Conservation (phyloP, 148 eudicot genomes). For the Vaccinium vitisidaea region DNA sequence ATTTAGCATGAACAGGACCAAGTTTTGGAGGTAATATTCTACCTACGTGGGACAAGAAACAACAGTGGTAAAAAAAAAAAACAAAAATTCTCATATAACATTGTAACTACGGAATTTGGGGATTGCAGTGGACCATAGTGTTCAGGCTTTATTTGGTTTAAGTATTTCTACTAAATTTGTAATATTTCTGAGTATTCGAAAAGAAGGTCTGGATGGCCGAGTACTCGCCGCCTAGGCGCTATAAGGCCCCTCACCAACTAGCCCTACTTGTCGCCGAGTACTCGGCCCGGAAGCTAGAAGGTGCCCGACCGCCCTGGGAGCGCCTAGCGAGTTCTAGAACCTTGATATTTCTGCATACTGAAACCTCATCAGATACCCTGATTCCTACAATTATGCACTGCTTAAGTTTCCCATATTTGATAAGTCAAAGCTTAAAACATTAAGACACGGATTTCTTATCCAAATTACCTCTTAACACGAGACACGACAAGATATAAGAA, state of each 20-base stretch:
- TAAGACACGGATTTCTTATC: neutral
- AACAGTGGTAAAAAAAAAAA: too few relatives aligned
- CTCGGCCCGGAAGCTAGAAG: too few relatives aligned
- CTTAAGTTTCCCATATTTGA: neutral
- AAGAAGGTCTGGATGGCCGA: too few relatives aligned
- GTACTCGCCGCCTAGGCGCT: too few relatives aligned
- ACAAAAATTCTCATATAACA: neutral
- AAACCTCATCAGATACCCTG: neutral
- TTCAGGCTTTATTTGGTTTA: neutral
- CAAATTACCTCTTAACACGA: neutral
- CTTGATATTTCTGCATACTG: neutral
- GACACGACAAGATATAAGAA: neutral
- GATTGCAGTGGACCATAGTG: neutral
- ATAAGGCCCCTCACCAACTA: too few relatives aligned
- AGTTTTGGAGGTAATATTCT: neutral
- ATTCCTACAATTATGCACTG: neutral
- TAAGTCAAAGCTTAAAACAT: neutral
- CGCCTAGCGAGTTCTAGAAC: too few relatives aligned
- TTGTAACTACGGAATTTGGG: neutral
- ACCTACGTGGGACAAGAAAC: neutral
- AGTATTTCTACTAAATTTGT: too few relatives aligned
- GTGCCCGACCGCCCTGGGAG: too few relatives aligned
- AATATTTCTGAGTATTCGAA: too few relatives aligned
- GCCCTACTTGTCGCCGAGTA: too few relatives aligned
- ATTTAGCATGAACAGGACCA: too few relatives aligned